A percentile compares a stretch with the other conserved stretches of the same genome.
Conservation (phyloP, 2,329 filamentous ascomycete species). For the Pestalotiopsis sp. region DNA sequence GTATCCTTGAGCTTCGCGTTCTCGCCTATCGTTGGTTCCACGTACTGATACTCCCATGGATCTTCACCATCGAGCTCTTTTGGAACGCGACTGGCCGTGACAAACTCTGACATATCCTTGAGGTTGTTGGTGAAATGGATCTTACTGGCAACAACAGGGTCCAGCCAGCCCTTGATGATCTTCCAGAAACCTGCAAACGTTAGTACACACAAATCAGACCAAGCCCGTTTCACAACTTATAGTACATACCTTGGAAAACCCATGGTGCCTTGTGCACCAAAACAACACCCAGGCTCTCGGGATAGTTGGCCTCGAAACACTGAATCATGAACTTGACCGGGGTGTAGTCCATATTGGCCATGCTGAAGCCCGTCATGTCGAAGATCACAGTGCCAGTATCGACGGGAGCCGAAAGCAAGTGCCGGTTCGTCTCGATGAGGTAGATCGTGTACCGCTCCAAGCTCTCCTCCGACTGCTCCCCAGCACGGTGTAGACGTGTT, state of each 20-base stretch:
- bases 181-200: constrained; percentile 78
- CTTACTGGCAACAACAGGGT: constrained; percentile 93
- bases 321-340: constrained; percentile 99
- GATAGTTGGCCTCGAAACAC: constrained; percentile 98
- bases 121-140: constrained; percentile 88
- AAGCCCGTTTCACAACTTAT: constrained; percentile 21
- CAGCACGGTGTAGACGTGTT: constrained; percentile 78
- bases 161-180: constrained; percentile 93
- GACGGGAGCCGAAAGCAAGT: constrained; percentile 77
- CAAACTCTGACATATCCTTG: constrained; percentile 77
- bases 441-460: constrained; percentile 92
- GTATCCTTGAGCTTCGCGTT: constrained; percentile 74
- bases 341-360: constrained; percentile 98
- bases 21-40: constrained; percentile 76
- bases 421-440: constrained; percentile 89
- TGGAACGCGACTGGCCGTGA: constrained; percentile 71
- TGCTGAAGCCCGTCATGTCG: constrained; percentile 91
- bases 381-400: constrained; percentile 95
- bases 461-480: constrained; percentile 80
- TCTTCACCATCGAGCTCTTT: constrained; percentile 87
- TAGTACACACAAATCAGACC: not conserved
- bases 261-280: constrained; percentile 96
- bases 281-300: constrained; percentile 86
- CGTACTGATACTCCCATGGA: constrained; percentile 80
- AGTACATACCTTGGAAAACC: constrained; percentile 81